Base-by-base conservation (phyloP, 306 rosid species). In the Betula pendula region DNA sequence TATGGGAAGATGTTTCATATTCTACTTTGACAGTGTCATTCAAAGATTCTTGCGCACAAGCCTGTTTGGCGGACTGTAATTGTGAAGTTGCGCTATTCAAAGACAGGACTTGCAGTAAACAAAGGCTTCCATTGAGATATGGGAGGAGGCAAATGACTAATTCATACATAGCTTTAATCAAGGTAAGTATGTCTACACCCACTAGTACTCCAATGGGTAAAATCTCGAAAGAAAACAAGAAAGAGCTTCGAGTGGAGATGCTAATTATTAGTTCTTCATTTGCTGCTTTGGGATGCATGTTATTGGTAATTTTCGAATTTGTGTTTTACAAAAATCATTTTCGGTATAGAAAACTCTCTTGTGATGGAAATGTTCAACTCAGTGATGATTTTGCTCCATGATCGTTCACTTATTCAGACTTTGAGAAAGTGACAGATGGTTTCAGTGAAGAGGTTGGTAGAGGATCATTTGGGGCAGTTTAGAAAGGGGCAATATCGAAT, bases 391-490 rank as follows among this genome's bases (percentile, higher is more conserved):
- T 65, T 19, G 25, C 42, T 15, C 86, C 29, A 1, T 24, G 68
- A 17, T 56, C 75, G 8, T 83, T 50, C 15, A 60, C 68, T 29
- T 60, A 27, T 60, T 31, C 13, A 0, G 68, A 60, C 5, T n/a
- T 29, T 60, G 22, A 60, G 42, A 29, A 33, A n/a, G 63, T 75
- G 33, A 83, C 80, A 0, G 56, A 75, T 17, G 49, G 45, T 35
- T 83, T 83, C 73, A 80, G 58, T 44, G 84, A 80, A 33, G 82
- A 73, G 49, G 7, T 71, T 4, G 84, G 84, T 2, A 71, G 71
- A 72, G 84, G 87, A 66, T 63, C 70, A 4, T 83, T 59, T n/a
- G 79, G 81, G 13, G 66, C 73, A 5, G 79, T 83, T 12, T 44
- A 10, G 10, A 44, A 44, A 44, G 49, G 45, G 45, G 45, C 9